A percentile compares a stretch with the other conserved stretches of the same genome.
phyloP scores from a whole-genome alignment of 2,329 filamentous ascomycete species.

The Chalaropsis ovoidea region DNA sequence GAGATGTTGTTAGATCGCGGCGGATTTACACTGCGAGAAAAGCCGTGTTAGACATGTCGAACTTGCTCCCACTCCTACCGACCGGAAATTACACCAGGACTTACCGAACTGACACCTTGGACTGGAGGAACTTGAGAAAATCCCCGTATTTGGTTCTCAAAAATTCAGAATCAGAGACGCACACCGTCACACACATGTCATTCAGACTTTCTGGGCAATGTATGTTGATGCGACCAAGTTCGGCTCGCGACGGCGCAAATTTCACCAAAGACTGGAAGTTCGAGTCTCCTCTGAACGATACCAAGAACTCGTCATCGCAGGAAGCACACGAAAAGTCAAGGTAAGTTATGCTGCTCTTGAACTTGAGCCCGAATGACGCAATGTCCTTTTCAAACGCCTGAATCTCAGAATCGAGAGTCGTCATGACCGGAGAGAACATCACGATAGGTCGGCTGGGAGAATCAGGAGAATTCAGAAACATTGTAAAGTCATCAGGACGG shows the following conservation, averaged over 20 bases:
- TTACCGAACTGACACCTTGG: not conserved
- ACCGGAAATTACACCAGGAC: not conserved
- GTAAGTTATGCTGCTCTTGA: conserved; percentile 12
- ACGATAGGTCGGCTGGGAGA: not conserved
- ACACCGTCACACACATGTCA: conserved; percentile 14
- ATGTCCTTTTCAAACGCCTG: conserved; percentile 11
- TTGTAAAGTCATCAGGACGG: not conserved
- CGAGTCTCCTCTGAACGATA: conserved; percentile 11
- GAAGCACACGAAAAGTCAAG: conserved; percentile 20
- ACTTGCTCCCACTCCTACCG: not conserved
- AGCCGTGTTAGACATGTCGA: not conserved
- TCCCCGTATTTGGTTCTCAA: not conserved
- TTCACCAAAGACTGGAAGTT: not conserved
- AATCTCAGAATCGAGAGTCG: not conserved
- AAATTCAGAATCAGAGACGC: not conserved
- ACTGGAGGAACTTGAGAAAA: conserved; percentile 16
- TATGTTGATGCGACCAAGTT: conserved; percentile 18
- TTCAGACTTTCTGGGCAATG: conserved; percentile 14
- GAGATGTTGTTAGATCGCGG: not conserved
- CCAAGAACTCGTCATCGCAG: conserved; percentile 7
- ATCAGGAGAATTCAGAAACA: conserved; percentile 2
- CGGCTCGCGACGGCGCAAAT: conserved; percentile 12
- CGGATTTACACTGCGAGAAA: not conserved
- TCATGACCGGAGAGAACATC: conserved; percentile 14
- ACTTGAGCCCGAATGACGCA: not conserved